Conservation (phyloP, 1,139 yeast genomes). For the Debaryomyces psychrophilus region DNA sequence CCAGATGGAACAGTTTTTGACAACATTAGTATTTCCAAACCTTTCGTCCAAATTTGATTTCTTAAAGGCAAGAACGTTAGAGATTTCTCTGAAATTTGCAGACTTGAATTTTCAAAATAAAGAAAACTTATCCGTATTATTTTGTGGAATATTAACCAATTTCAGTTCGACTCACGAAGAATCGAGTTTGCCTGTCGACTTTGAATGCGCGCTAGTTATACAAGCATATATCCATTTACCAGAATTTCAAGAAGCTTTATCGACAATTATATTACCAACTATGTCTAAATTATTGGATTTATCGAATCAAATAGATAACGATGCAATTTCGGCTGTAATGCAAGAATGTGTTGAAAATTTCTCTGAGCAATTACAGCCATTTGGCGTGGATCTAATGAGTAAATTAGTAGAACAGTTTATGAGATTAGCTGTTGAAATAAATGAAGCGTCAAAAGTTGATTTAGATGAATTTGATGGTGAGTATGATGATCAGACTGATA, state of each 20-base stretch:
- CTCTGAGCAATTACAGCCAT: slow-evolving; percentile 88
- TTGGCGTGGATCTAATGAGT: slow-evolving; percentile 83
- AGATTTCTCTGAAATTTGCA: slow-evolving; percentile 71
- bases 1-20: slow-evolving; percentile 73
- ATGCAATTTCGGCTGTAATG: slow-evolving; percentile 86
- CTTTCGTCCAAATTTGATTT: slow-evolving; percentile 69
- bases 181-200: slow-evolving; percentile 71
- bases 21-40: slow-evolving; percentile 69
- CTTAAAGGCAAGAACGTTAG: slow-evolving; percentile 83
- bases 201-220: slow-evolving; percentile 83
- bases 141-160: slow-evolving; percentile 67
- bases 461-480: slow-evolving; percentile 47
- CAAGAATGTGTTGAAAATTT: slow-evolving; percentile 93
- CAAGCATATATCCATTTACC: slow-evolving; percentile 74
- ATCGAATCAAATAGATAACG: slow-evolving; percentile 84
- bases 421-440: slow-evolving; percentile 69
- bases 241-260: slow-evolving; percentile 67
- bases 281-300: slow-evolving; percentile 79
- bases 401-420: slow-evolving; percentile 81
- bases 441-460: slow-evolving; percentile 59
- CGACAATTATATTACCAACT: slow-evolving; percentile 71
- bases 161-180: slow-evolving; percentile 44
- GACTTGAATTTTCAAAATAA: slow-evolving; percentile 57
- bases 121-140: slow-evolving; percentile 55
- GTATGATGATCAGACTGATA: slow-evolving; percentile 64